These are phyloP conservation scores for Phaeoacremonium minimum DNA, from an alignment of 2,329 filamentous ascomycete species.

Conservation along the genomic window DNA sequence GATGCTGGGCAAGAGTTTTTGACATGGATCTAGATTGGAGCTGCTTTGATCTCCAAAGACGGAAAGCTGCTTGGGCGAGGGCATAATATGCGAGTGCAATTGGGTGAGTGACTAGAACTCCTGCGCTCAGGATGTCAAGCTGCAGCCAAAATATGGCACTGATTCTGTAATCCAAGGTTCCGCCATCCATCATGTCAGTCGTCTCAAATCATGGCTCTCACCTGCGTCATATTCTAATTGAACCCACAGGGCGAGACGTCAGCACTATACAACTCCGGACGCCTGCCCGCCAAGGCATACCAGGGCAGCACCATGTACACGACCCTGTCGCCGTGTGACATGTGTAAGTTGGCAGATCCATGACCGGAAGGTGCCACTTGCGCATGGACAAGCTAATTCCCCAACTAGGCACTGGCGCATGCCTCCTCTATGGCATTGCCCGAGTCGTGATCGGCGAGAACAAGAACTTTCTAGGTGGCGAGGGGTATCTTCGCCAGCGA, in stretches of 20 bases:
- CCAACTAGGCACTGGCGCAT: conserved; percentile 59
- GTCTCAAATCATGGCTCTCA: no score
- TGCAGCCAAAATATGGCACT: no score
- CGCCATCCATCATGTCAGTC: conserved; percentile 69
- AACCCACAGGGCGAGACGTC: conserved; percentile 76
- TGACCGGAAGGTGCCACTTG: no score
- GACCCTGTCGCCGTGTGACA: conserved; percentile 73
- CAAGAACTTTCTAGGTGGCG: conserved; percentile 68
- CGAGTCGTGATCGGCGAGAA: conserved; percentile 77
- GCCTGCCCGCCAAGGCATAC: conserved; percentile 65
- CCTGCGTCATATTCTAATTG: no score
- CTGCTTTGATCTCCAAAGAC: conserved; percentile 60
- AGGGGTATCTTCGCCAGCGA: conserved; percentile 62
- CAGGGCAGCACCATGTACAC: conserved; percentile 78
- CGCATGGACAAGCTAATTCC: no score
- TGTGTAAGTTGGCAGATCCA: conserved; percentile 46
- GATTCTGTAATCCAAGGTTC: no score
- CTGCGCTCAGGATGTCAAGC: no score
- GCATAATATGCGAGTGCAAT: conserved; percentile 74
- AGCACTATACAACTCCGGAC: conserved; percentile 69
- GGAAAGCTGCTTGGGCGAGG: conserved; percentile 68
- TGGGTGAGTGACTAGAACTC: no score
- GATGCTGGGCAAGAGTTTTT: no score
- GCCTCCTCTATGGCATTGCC: conserved; percentile 69
- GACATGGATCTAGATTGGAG: conserved; percentile 48